These are phyloP conservation scores for Vaccinium corymbosum DNA, from an alignment of 148 eudicot species.

Conservation along the genomic window DNA sequence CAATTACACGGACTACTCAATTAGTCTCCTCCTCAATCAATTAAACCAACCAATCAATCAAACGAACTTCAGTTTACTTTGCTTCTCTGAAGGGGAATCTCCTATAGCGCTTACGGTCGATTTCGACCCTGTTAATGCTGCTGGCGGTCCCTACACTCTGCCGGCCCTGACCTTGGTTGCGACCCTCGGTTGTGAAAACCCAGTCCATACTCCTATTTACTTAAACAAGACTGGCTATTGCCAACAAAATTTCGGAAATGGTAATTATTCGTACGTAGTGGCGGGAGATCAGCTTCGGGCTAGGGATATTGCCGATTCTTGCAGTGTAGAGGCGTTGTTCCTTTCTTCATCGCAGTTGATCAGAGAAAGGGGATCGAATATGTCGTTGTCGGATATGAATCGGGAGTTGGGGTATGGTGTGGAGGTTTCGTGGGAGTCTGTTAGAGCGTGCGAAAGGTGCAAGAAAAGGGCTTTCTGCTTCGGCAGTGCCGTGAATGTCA, in stretches of 20 bases:
- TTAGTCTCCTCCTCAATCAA: too few relatives aligned
- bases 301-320: conserved; percentile 19
- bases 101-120: too few relatives aligned
- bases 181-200: background rate
- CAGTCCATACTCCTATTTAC: background rate
- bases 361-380: background rate
- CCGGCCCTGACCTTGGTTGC: too few relatives aligned
- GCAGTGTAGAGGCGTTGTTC: background rate
- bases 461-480: too few relatives aligned
- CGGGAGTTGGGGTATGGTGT: conserved; percentile 18
- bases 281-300: background rate
- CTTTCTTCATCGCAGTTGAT: background rate
- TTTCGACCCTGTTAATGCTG: too few relatives aligned
- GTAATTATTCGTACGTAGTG: background rate
- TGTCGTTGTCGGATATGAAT: conserved; percentile 5
- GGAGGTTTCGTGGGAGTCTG: background rate
- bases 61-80: too few relatives aligned
- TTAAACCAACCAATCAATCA: too few relatives aligned
- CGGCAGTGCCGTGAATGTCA: too few relatives aligned
- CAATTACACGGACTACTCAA: too few relatives aligned
- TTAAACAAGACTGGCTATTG: background rate
- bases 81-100: too few relatives aligned
- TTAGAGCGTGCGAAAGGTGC: too few relatives aligned
- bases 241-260: background rate
- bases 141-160: too few relatives aligned